phyloP scores from a whole-genome alignment of 2,329 filamentous ascomycete species.

The Pseudogymnoascus sp. region DNA sequence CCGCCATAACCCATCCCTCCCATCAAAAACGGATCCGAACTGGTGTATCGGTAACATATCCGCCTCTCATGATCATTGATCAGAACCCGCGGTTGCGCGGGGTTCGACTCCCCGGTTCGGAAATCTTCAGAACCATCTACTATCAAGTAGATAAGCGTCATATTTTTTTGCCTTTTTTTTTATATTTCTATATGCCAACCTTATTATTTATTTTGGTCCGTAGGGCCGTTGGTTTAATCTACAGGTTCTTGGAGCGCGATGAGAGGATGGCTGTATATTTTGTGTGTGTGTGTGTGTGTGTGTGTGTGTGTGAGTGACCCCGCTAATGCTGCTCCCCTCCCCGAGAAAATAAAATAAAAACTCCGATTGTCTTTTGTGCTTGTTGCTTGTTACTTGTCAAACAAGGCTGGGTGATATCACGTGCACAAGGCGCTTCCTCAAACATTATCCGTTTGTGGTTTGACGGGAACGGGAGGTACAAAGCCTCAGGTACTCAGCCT shows the following conservation, averaged over 20 bases:
- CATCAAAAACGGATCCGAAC: constrained; percentile 7
- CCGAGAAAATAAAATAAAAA: not conserved
- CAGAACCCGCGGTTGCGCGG: constrained; percentile 7
- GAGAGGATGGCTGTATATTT: not conserved
- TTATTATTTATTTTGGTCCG: not conserved
- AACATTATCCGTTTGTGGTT: not conserved
- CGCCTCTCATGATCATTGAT: constrained; percentile 7
- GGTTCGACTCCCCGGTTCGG: constrained; percentile 9
- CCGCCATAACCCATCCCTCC: not conserved
- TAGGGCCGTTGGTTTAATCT: not conserved
- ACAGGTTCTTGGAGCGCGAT: not conserved
- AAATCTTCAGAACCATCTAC: constrained; percentile 8
- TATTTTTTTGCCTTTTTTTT: not conserved
- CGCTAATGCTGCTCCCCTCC: not conserved
- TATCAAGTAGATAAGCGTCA: not conserved
- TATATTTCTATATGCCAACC: not conserved
- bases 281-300: not conserved
- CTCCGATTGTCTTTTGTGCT: not conserved
- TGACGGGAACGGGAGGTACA: constrained; percentile 1
- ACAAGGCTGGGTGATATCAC: not conserved
- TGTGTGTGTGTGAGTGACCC: not conserved
- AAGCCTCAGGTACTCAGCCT: not conserved
- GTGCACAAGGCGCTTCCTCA: not conserved
- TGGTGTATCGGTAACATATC: constrained; percentile 8
- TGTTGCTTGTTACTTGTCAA: too few relatives aligned